Evolutionary conservation across 1,139 yeast species (phyloP), one percentile per base, ranked within the genome.

Genomic region (Nadsonia commutata): DNA sequence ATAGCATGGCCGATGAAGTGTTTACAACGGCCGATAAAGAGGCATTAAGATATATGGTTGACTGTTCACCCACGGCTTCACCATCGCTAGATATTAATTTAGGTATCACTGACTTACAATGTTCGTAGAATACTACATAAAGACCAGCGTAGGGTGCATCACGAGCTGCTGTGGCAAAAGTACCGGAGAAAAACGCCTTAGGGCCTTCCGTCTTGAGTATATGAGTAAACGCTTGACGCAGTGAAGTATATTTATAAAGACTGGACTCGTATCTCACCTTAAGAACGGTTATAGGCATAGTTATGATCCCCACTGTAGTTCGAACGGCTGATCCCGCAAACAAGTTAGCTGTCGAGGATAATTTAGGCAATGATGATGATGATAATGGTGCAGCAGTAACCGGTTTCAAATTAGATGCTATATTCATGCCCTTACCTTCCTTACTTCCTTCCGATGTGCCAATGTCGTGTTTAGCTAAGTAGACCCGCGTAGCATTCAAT

Each of bases 271-370:
- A 86, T 39, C 97, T 70, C 9, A 94, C 93, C 57, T 90, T 90
- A 40, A 90, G 64, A n/a, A 90, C 78, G 0, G 98, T 90, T n/a
- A 90, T 74, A 0, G 98, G 98, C 98, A 90, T 90, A n/a, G 95
- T 85, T 18, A 83, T 50, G 50, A 80, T 71, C 1, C 98, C 98
- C 3, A 86, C 95, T 1, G 74, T 50, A 0, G 90, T 88, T 45
- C 98, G 68, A 1, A 93, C 80, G 2, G 78, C 55, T 40, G 84
- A 84, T 2, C 98, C 98, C 1, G 88, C 70, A 3, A 74, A 48
- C 45, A 88, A 63, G 57, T 90, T 90, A 48, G 80, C 88, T 40
- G 68, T 55, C 52, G 78, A 78, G 3, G 83, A 68, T 37, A 90
- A 66, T 56, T 74, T 77, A 2, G 97, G 97, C 44, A 90, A 65